These are phyloP conservation scores for Agaricus subrufescens DNA, from an alignment of 768 basidiomycete species.

Conservation along the genomic window DNA sequence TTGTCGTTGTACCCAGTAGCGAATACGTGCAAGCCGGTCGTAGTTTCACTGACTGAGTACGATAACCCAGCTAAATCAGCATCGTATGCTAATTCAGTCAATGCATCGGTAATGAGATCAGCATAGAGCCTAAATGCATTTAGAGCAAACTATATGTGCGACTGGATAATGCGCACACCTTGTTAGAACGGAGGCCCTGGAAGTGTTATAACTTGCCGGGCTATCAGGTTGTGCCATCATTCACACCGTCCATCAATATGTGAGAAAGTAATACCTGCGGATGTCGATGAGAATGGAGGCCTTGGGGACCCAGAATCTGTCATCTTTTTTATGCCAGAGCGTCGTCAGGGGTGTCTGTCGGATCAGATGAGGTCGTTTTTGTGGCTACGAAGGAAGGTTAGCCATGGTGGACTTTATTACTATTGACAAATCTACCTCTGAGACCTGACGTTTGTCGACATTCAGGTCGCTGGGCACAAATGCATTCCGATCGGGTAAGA, in stretches of 20 bases:
- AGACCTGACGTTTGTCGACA: constrained; percentile 69
- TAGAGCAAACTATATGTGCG: neutral
- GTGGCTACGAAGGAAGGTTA: constrained; percentile 42
- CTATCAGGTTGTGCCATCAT: constrained; percentile 26
- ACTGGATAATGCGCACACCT: constrained; percentile 34
- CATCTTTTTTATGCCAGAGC: constrained; percentile 97
- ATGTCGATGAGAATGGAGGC: constrained; percentile 74
- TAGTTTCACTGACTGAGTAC: constrained; percentile 61
- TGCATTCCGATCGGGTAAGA: constrained; percentile 79
- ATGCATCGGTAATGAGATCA: constrained; percentile 82
- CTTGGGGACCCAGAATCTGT: constrained; percentile 93
- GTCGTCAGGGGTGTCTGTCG: constrained; percentile 65
- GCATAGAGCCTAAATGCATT: constrained; percentile 58
- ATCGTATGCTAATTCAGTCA: constrained; percentile 89
- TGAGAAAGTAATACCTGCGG: constrained; percentile 47
- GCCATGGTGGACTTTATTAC: neutral
- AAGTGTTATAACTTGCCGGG: constrained; percentile 53
- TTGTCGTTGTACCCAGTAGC: constrained; percentile 93
- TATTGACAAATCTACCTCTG: constrained; percentile 39
- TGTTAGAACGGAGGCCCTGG: constrained; percentile 70
- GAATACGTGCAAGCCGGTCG: constrained; percentile 62
- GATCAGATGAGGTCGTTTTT: constrained; percentile 71
- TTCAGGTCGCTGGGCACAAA: constrained; percentile 88
- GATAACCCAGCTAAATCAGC: constrained; percentile 87
- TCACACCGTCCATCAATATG: neutral